Evolutionary conservation across 2,329 filamentous ascomycete genomes (phyloP).

Genomic region (Ascochyta viciae-villosae): DNA sequence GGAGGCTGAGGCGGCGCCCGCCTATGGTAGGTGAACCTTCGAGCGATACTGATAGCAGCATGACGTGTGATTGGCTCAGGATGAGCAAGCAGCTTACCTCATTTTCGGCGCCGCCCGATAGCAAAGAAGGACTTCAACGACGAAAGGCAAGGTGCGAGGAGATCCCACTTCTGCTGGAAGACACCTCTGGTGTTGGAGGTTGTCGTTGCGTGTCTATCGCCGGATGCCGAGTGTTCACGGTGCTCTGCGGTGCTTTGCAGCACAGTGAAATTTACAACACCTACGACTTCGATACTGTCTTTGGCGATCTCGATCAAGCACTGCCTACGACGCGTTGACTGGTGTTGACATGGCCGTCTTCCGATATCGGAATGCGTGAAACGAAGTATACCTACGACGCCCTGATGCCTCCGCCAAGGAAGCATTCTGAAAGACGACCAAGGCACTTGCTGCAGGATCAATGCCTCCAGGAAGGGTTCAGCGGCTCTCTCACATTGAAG

Average conservation of each 20-base stretch:
- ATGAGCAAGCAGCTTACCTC: constrained; percentile 25
- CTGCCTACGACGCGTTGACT: background rate
- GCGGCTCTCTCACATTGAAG: background rate
- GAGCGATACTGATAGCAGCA: constrained; percentile 35
- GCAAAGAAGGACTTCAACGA: constrained; percentile 19
- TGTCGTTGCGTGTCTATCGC: constrained; percentile 31
- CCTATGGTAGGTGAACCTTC: constrained; percentile 38
- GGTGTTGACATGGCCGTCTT: constrained; percentile 4
- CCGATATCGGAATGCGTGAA: constrained; percentile 1
- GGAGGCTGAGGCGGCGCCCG: constrained; percentile 26
- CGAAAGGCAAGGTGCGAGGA: constrained; percentile 14
- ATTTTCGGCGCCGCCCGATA: constrained; percentile 41
- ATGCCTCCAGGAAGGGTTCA: too few relatives aligned
- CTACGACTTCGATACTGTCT: background rate
- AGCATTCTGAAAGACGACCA: background rate
- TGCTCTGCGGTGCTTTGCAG: constrained; percentile 16
- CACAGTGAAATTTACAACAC: background rate
- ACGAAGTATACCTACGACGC: background rate
- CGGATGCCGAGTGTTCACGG: constrained; percentile 32
- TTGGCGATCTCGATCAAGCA: background rate
- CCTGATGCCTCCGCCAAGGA: background rate
- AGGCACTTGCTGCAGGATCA: background rate
- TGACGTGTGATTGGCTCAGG: constrained; percentile 33
- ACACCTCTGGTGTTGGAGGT: constrained; percentile 29
- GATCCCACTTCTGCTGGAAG: constrained; percentile 30